These are phyloP conservation scores for Thalassia testudinum DNA, from an alignment of 116 monocot species.

Conservation along the genomic window DNA sequence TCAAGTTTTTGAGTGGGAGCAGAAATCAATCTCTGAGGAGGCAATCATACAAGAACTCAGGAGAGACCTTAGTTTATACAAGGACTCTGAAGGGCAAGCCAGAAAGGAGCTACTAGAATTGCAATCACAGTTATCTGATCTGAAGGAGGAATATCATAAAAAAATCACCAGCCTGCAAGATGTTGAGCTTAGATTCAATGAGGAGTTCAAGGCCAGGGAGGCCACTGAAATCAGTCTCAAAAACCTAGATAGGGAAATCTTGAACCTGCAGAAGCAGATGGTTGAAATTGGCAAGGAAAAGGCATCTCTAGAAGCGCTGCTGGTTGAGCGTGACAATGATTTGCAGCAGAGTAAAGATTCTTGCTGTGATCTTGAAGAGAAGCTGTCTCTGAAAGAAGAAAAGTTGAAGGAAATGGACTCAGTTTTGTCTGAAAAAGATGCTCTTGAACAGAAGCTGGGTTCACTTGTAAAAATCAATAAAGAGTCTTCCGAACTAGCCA, in stretches of 20 bases:
- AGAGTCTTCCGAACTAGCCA: constrained; percentile 19
- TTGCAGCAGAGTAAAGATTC: constrained; percentile 25
- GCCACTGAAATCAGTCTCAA: constrained; percentile 26
- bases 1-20: constrained; percentile 34
- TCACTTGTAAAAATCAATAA: constrained; percentile 35
- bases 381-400: constrained; percentile 48
- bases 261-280: constrained; percentile 35
- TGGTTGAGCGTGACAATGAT: constrained; percentile 28
- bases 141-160: constrained; percentile 39
- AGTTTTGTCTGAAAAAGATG: constrained; percentile 26
- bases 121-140: constrained; percentile 34
- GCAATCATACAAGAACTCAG: constrained; percentile 28
- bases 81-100: constrained; percentile 44
- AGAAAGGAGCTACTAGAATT: constrained; percentile 32
- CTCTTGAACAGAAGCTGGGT: constrained; percentile 43
- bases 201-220: constrained; percentile 38
- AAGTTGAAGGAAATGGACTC: constrained; percentile 21
- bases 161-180: constrained; percentile 36
- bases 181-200: constrained; percentile 30
- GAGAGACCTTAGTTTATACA: constrained; percentile 30
- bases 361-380: constrained; percentile 27
- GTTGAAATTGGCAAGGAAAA: constrained; percentile 36
- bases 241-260: constrained; percentile 19
- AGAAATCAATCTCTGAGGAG: constrained; percentile 35
- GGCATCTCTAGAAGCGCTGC: constrained; percentile 27